A percentile compares a stretch with the other conserved stretches of the same genome.
These are phyloP conservation scores for Casuarina glauca DNA, from an alignment of 306 rosid species.

Conservation along the genomic window DNA sequence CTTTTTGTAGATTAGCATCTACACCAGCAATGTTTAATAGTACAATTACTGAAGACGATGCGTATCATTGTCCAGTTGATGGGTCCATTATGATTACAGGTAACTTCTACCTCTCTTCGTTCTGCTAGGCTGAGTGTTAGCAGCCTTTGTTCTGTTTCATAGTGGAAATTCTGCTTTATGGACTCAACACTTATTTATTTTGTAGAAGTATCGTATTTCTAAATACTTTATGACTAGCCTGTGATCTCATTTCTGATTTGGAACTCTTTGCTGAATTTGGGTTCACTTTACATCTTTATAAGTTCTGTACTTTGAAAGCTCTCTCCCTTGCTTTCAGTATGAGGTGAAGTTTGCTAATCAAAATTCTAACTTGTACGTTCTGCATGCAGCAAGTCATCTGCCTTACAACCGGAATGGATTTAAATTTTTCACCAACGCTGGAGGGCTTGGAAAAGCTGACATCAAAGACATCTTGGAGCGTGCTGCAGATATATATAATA, in stretches of 20 bases:
- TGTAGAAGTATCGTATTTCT: neutral
- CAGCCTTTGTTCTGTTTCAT: conserved; percentile 19
- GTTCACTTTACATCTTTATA: neutral
- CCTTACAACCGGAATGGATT: conserved; percentile 97
- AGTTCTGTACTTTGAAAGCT: neutral
- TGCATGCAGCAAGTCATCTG: conserved; percentile 89
- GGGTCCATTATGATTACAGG: conserved; percentile 98
- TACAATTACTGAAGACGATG: conserved; percentile 69
- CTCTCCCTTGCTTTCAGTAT: neutral
- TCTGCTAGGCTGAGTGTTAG: conserved; percentile 12
- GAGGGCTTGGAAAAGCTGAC: conserved; percentile 96
- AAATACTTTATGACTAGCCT: neutral
- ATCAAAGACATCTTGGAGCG: conserved; percentile 83
- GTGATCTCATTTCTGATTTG: conserved; percentile 7
- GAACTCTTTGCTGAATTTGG: neutral
- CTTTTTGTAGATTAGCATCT: conserved; percentile 73
- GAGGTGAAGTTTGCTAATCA: neutral
- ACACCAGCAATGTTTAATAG: conserved; percentile 98
- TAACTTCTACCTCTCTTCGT: conserved; percentile 29
- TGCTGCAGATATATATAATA: conserved; percentile 70
- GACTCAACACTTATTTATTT: neutral
- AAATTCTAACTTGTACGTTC: conserved; percentile 3
- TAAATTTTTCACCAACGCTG: conserved; percentile 82
- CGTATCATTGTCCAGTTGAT: conserved; percentile 68
- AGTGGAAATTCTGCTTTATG: conserved; percentile 2